Conservation (phyloP, 495 filamentous ascomycete genomes). For the Cairneyella variabilis region DNA sequence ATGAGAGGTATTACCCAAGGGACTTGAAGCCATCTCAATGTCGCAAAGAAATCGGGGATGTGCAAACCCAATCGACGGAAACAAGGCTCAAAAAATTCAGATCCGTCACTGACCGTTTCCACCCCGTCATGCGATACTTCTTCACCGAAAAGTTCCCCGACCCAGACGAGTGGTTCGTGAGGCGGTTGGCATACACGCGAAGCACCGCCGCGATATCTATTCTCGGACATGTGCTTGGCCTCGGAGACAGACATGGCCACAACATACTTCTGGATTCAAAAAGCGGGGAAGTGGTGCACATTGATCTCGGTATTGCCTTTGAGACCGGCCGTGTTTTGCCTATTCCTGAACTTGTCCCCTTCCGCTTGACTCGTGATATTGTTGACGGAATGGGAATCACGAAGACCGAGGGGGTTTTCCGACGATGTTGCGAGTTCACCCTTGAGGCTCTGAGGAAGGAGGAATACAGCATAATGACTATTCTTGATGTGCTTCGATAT, state of each 20-base stretch:
- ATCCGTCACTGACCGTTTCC: conserved; percentile 72
- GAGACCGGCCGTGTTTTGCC: conserved; percentile 92
- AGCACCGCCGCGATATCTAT: conserved; percentile 94
- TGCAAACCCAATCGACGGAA: conserved; percentile 61
- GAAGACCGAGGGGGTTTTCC: conserved; percentile 91
- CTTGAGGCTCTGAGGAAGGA: conserved; percentile 90
- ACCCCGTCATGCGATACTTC: conserved; percentile 94
- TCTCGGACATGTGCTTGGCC: conserved; percentile 84
- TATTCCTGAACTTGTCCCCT: conserved; percentile 91
- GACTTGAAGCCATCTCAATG: conserved; percentile 72
- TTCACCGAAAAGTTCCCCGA: conserved; percentile 93
- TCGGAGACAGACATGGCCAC: conserved; percentile 95
- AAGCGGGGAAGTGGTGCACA: conserved; percentile 92
- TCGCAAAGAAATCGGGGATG: conserved; percentile 71
- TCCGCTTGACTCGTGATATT: conserved; percentile 90
- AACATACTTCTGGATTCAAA: conserved; percentile 91
- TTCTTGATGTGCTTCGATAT: conserved; percentile 91
- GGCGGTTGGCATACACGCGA: conserved; percentile 81
- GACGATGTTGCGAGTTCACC: conserved; percentile 95
- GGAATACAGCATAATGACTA: conserved; percentile 92
- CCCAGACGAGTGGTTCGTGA: conserved; percentile 92
- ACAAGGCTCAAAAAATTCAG: conserved; percentile 69
- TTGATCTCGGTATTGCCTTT: conserved; percentile 94
- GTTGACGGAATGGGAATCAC: conserved; percentile 97
- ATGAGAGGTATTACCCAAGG: conserved; percentile 79